Conservation (phyloP, 768 basidiomycete species). For the Podaxis sp. region DNA sequence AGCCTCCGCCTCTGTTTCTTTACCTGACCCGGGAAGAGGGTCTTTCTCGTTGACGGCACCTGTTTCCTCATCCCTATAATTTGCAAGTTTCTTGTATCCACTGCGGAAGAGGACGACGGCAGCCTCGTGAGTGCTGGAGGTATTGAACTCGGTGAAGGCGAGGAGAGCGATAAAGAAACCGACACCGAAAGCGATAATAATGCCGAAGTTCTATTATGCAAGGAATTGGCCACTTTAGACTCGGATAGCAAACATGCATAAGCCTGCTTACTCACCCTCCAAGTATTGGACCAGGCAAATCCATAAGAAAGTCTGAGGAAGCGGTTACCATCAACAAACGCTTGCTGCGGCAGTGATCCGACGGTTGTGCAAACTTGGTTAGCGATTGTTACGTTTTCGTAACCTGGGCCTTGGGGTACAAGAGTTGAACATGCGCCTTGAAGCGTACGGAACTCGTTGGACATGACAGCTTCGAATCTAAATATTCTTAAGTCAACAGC, state of each 20-base stretch:
- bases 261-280: constrained; percentile 35
- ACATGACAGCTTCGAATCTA: constrained; percentile 73
- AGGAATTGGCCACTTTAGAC: not conserved
- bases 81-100: constrained; percentile 32
- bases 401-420: constrained; percentile 63
- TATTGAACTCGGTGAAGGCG: constrained; percentile 55
- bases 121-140: constrained; percentile 33
- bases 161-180: constrained; percentile 57
- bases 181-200: constrained; percentile 62
- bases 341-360: constrained; percentile 59
- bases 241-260: not conserved
- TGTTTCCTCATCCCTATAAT: constrained; percentile 20
- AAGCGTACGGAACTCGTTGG: constrained; percentile 80
- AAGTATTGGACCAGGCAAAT: constrained; percentile 36
- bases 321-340: constrained; percentile 54
- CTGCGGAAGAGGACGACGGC: constrained; percentile 66
- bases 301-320: constrained; percentile 52
- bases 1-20: constrained; percentile 26
- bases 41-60: constrained; percentile 23
- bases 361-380: constrained; percentile 79
- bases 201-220: constrained; percentile 56
- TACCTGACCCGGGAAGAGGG: constrained; percentile 20
- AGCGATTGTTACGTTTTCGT: constrained; percentile 49
- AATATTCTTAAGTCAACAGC: constrained; percentile 51
- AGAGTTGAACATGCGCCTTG: constrained; percentile 58